A percentile compares a stretch with the other conserved stretches of the same genome.
Conservation (phyloP, 257 asterid genomes). For the Salvia miltiorrhiza region DNA sequence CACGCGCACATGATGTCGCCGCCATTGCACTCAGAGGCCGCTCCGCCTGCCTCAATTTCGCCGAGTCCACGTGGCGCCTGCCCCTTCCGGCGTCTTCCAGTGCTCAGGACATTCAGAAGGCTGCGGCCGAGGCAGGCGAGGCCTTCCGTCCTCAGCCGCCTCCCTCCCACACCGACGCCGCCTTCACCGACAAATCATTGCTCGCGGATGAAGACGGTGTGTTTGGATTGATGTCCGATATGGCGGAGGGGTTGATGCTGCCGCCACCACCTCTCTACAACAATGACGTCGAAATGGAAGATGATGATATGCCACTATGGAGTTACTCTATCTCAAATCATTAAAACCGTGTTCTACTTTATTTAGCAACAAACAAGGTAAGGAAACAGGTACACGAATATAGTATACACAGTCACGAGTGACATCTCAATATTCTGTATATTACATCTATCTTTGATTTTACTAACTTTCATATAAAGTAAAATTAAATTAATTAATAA, state of each 20-base stretch:
- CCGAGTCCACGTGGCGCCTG: constrained; percentile 61
- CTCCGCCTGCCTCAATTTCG: constrained; percentile 59
- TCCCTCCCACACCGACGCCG: background rate
- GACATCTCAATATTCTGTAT: too few species aligned
- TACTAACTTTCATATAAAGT: too few species aligned
- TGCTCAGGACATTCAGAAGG: constrained; percentile 51
- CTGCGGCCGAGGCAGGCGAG: constrained; percentile 57
- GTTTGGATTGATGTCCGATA: constrained; percentile 29
- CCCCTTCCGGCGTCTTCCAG: constrained; percentile 47
- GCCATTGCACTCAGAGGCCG: constrained; percentile 59
- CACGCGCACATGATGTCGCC: constrained; percentile 76
- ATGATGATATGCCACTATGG: constrained; percentile 45
- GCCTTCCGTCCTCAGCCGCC: constrained; percentile 29
- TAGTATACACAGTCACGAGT: too few species aligned
- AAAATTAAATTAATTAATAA: too few species aligned
- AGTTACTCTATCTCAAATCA: too few species aligned
- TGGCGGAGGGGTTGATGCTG: constrained; percentile 62
- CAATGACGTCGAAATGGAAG: constrained; percentile 26
- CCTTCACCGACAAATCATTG: background rate
- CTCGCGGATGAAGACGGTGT: constrained; percentile 46
- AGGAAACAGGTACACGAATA: too few species aligned
- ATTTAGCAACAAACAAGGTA: too few species aligned
- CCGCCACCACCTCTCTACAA: constrained; percentile 35
- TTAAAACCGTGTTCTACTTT: too few species aligned
- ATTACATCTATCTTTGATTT: too few species aligned